Conservation (phyloP, 106 monocot species). For the Acanthochlamys bracteata region DNA sequence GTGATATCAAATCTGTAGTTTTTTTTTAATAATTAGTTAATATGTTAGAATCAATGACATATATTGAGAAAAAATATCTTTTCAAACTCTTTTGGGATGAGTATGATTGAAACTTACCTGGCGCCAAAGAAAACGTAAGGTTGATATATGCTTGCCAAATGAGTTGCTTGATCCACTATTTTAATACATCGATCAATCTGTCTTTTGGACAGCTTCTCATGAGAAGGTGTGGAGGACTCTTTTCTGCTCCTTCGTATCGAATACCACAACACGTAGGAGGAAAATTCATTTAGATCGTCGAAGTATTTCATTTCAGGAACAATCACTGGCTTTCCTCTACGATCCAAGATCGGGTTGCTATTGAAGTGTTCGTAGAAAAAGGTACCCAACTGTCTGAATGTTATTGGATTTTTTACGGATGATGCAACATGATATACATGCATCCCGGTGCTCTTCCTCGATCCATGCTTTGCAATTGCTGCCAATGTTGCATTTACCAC, state of each 20-base stretch:
- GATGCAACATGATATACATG: slow-evolving; percentile 77
- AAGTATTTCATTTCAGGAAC: slow-evolving; percentile 55
- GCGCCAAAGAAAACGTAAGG: slow-evolving; percentile 81
- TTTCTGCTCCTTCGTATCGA: slow-evolving; percentile 20
- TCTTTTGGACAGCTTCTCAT: slow-evolving; percentile 27
- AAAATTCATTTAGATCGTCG: slow-evolving; percentile 45
- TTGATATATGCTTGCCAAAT: slow-evolving; percentile 70
- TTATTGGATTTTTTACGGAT: slow-evolving; percentile 60
- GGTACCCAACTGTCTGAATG: slow-evolving; percentile 34
- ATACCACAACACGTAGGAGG: slow-evolving; percentile 22
- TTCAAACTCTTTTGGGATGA: neutral
- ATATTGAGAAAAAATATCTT: neutral
- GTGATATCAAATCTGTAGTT: slow-evolving; percentile 45
- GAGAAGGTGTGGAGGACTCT: neutral
- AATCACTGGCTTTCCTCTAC: slow-evolving; percentile 38
- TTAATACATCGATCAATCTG: slow-evolving; percentile 42
- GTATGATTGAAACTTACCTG: slow-evolving; percentile 34
- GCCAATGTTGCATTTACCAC: slow-evolving; percentile 80
- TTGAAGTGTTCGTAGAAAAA: slow-evolving; percentile 56
- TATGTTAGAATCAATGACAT: neutral
- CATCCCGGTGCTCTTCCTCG: slow-evolving; percentile 26
- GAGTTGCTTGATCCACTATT: slow-evolving; percentile 52
- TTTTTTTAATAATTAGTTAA: neutral
- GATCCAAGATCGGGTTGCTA: slow-evolving; percentile 37
- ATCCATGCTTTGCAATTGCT: slow-evolving; percentile 79